phyloP scores from a whole-genome alignment of 176 grass and related monocot genomes.

The Triticum urartu region DNA sequence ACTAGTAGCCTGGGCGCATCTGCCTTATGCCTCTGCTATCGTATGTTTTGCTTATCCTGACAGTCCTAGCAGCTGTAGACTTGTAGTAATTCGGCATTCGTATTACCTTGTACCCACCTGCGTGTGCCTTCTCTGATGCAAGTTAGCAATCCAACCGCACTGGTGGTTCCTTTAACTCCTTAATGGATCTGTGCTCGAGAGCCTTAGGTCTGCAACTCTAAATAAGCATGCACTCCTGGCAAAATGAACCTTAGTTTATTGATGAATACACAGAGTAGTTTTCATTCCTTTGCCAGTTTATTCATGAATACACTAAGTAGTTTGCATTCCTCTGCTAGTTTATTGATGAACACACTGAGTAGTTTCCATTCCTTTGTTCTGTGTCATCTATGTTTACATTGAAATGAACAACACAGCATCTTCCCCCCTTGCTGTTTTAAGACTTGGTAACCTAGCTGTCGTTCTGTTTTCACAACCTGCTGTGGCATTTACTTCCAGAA shows the following conservation, averaged over 20 bases:
- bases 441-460: neutral
- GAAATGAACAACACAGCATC: neutral
- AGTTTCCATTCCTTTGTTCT: neutral
- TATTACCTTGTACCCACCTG: neutral
- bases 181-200: neutral
- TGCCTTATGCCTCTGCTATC: neutral
- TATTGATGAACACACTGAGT: neutral
- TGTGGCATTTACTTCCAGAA: neutral
- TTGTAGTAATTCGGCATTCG: neutral
- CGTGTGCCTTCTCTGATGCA: neutral
- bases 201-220: neutral
- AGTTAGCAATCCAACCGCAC: neutral
- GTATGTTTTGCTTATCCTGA: neutral
- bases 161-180: neutral
- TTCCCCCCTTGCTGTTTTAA: neutral
- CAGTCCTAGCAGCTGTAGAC: neutral
- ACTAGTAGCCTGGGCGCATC: too few species aligned
- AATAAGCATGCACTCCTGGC: neutral
- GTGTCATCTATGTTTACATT: neutral
- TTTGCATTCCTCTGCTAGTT: neutral
- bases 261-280: neutral
- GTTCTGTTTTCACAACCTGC: neutral
- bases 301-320: neutral
- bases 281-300: neutral
- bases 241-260: neutral